These are phyloP conservation scores for Chenopodium berlandieri DNA, from an alignment of 148 eudicot genomes.

Conservation along the genomic window DNA sequence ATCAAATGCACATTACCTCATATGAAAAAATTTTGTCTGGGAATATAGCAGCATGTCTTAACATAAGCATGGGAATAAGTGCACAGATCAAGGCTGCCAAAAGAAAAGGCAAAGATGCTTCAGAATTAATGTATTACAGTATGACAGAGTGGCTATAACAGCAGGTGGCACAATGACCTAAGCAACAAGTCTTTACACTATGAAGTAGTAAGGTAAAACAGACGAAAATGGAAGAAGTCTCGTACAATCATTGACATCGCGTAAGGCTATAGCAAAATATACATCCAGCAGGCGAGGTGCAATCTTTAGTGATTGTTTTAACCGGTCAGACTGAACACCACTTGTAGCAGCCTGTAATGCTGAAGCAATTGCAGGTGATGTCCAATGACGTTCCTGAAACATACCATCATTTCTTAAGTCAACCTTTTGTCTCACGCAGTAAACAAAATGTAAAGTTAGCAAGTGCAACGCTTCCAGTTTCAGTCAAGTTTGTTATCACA, in stretches of 20 bases:
- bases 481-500: background rate
- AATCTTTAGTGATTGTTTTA: constrained; percentile 69
- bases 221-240: constrained; percentile 6
- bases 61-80: constrained; percentile 78
- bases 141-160: background rate
- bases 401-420: constrained; percentile 21
- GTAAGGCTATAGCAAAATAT: constrained; percentile 76
- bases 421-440: background rate
- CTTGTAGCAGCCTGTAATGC: constrained; percentile 67
- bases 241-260: constrained; percentile 79
- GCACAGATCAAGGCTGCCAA: constrained; percentile 87
- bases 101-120: constrained; percentile 11
- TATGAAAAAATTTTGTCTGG: constrained; percentile 73
- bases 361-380: constrained; percentile 80
- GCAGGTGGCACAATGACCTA: constrained; percentile 4
- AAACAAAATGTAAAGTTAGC: background rate
- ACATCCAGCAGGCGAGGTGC: constrained; percentile 85
- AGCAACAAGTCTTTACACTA: background rate
- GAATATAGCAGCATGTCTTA: constrained; percentile 68
- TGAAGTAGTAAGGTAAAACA: background rate
- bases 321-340: constrained; percentile 67
- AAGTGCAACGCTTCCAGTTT: background rate
- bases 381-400: constrained; percentile 90
- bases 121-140: constrained; percentile 3
- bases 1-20: constrained; percentile 51